phyloP scores from a whole-genome alignment of 129 eudicot genomes.

The Chrysanthemum makinoi region DNA sequence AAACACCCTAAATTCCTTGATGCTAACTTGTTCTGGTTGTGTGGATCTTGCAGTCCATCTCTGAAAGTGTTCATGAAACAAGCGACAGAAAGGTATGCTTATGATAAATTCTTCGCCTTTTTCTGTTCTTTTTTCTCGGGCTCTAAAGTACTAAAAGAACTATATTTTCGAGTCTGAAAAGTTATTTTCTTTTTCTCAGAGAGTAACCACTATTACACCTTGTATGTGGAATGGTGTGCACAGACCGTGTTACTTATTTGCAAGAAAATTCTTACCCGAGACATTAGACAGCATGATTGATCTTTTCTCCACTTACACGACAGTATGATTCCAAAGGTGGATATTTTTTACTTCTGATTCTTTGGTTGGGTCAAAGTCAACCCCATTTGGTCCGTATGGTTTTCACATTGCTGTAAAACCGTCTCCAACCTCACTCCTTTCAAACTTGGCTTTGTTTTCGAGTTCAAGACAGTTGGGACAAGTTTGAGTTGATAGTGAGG shows the following conservation, averaged over 20 bases:
- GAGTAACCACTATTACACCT: constrained; percentile 40
- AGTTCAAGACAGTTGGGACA: constrained; percentile 17
- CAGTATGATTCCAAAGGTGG: constrained; percentile 19
- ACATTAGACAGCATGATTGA: constrained; percentile 53
- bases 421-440: constrained; percentile 29
- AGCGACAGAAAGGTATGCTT: constrained; percentile 60
- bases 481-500: constrained; percentile 37
- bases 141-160: background rate
- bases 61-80: constrained; percentile 63
- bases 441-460: constrained; percentile 29
- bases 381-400: constrained; percentile 13
- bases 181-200: constrained; percentile 33
- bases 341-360: constrained; percentile 34
- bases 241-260: constrained; percentile 88
- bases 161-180: background rate
- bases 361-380: constrained; percentile 40
- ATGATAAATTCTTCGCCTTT: background rate
- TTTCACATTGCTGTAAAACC: constrained; percentile 15
- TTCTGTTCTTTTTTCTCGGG: background rate
- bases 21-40: constrained; percentile 15
- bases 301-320: constrained; percentile 64
- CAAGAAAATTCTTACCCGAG: constrained; percentile 81
- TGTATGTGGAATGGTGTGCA: constrained; percentile 87
- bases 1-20: too few relatives aligned
- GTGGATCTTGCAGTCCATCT: constrained; percentile 57